phyloP scores from a whole-genome alignment of 352 stramenopile genomes.

The Globisporangium barbulae region DNA sequence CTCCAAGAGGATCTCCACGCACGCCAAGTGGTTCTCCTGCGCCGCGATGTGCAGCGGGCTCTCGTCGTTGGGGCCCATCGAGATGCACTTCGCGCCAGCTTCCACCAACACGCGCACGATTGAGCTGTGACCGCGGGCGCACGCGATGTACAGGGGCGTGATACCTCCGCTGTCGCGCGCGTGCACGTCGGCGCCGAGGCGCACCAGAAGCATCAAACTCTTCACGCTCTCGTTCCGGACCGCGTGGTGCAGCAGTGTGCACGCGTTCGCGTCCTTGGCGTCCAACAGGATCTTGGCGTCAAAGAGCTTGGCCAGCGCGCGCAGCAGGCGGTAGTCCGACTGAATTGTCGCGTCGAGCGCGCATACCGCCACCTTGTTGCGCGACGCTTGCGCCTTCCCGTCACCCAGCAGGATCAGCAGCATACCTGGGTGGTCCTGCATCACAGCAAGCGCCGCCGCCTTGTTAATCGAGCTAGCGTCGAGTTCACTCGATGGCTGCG shows the following conservation, averaged over 20 bases:
- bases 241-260: conserved; percentile 61
- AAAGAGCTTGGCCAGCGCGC: conserved; percentile 47
- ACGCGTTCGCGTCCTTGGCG: conserved; percentile 38
- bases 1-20: conserved; percentile 57
- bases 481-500: conserved; percentile 29
- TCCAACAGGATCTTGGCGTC: conserved; percentile 39
- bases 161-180: conserved; percentile 60
- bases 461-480: conserved; percentile 33
- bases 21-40: conserved; percentile 78
- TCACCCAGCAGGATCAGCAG: conserved; percentile 52
- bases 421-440: conserved; percentile 36
- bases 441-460: conserved; percentile 46
- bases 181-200: conserved; percentile 60
- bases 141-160: conserved; percentile 73
- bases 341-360: conserved; percentile 46
- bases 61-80: conserved; percentile 69
- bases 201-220: conserved; percentile 56
- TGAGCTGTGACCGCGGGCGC: conserved; percentile 54
- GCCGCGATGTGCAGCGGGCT: conserved; percentile 76
- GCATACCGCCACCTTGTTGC: conserved; percentile 31
- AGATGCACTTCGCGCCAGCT: conserved; percentile 44
- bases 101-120: conserved; percentile 62
- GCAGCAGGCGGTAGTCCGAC: conserved; percentile 51
- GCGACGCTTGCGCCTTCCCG: conserved; percentile 30
- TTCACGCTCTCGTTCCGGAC: conserved; percentile 53